Base-by-base conservation (phyloP, 2,329 filamentous ascomycete genomes). In the Orbilia quercus region DNA sequence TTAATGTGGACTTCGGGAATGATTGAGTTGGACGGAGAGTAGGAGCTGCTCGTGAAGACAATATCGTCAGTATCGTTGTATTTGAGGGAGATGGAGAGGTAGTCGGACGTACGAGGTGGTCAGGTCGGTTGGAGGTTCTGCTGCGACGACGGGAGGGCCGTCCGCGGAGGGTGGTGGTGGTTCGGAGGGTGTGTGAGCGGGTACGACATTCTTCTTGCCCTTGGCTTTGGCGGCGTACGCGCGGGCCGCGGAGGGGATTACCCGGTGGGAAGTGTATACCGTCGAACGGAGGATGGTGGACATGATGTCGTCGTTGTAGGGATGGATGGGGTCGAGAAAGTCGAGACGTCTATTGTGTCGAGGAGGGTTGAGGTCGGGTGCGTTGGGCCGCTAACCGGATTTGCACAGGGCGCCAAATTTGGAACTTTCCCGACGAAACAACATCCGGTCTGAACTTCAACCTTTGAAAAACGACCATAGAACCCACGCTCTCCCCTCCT, bases 11-110 rank as follows among this genome's bases (percentile, higher is more conserved):
- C 90, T 86, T 96, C 92, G 28, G 69, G 73, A 97, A 86, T 59
- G 76, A 89, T 86, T 84, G 91, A 93, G 69, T 95, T 94, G 20
- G 97, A 88, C 18, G 94, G 95, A 1, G 94, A 96, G 82, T 91
- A 99, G 79, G 88, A 89, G 73, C 94, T 97, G 79, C 50, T 51
- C 40, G 58, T 62, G 16, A 65, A 18, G 4, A 23, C 7, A 25
- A 18, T n/a, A n/a, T 4, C 22, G 7, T 31, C 18, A 38, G 16
- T 7, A 50, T 22, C 50, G 14, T 12, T 18, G 6, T 48, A 44
- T n/a, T 28, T n/a, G 23, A 34, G 48, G 22, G 16, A 45, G 5
- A 4, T 16, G 7, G 38, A 31, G 28, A 31, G 36, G 25, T 9
- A 34, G 11, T 7, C 7, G 7, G 25, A 9, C 60, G 12, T 73